A percentile compares a stretch with the other conserved stretches of the same genome.
phyloP scores from a whole-genome alignment of 352 stramenopile genomes.

The Blastocystis sp. region DNA sequence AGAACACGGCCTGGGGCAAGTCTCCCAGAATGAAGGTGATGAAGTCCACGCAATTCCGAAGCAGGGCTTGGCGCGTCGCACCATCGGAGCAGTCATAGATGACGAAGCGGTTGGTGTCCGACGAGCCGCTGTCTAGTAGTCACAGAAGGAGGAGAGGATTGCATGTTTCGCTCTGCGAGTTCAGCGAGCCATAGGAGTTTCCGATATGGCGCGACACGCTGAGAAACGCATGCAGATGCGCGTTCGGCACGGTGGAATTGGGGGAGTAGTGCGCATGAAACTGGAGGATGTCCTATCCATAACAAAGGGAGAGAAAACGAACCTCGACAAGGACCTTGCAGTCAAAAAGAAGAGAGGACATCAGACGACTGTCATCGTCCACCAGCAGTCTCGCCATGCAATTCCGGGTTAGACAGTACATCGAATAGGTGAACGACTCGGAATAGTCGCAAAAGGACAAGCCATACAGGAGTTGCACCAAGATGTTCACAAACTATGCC shows the following conservation, averaged over 20 bases:
- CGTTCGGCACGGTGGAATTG: not conserved
- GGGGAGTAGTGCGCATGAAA: slow-evolving; percentile 13
- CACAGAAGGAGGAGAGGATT: not conserved
- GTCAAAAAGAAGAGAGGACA: slow-evolving; percentile 46
- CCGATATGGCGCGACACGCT: slow-evolving; percentile 17
- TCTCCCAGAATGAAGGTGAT: not conserved
- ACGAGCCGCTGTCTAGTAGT: slow-evolving; percentile 3
- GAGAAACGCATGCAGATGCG: slow-evolving; percentile 4
- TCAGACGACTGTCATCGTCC: slow-evolving; percentile 25
- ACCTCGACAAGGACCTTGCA: not conserved
- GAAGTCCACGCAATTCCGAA: slow-evolving; percentile 10
- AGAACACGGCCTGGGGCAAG: not conserved
- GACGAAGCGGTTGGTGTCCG: not conserved
- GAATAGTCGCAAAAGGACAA: slow-evolving; percentile 43
- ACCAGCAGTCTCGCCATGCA: slow-evolving; percentile 22
- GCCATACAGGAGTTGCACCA: slow-evolving; percentile 56
- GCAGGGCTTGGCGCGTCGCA: slow-evolving; percentile 32
- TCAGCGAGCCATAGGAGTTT: slow-evolving; percentile 32
- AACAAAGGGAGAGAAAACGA: not conserved
- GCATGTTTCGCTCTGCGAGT: slow-evolving; percentile 32
- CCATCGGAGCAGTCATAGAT: slow-evolving; percentile 40
- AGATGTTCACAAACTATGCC: slow-evolving; percentile 55
- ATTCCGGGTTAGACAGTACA: slow-evolving; percentile 28
- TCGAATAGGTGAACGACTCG: slow-evolving; percentile 27
- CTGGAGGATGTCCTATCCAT: slow-evolving; percentile 27